Evolutionary conservation across 2,329 filamentous ascomycete species (phyloP).

Genomic region (Xylaria sp.): DNA sequence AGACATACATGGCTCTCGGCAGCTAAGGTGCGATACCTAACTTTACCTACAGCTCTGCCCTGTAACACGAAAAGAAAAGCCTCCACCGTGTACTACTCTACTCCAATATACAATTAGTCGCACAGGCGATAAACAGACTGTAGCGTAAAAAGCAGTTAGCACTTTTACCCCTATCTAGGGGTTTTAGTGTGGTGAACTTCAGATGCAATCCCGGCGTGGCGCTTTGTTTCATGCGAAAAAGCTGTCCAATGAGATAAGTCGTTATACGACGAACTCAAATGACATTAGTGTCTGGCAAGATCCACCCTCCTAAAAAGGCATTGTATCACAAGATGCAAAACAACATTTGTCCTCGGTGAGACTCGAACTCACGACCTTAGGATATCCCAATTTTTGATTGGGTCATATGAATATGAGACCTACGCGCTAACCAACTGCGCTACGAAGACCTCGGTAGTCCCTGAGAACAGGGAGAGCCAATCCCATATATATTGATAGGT

Average conservation of each 20-base stretch:
- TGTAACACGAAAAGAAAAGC: no score
- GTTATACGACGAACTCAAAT: neutral
- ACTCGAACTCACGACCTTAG: constrained; percentile 64
- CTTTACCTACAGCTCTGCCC: no score
- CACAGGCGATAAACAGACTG: neutral
- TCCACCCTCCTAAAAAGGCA: neutral
- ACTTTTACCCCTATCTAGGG: neutral
- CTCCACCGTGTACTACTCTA: no score
- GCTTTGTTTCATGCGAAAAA: neutral
- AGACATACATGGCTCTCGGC: no score
- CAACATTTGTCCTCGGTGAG: constrained; percentile 55
- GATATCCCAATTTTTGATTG: constrained; percentile 45
- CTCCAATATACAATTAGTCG: no score
- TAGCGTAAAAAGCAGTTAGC: neutral
- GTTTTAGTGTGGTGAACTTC: no score
- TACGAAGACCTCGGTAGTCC: constrained; percentile 54
- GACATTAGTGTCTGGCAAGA: no score
- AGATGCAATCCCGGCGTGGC: neutral
- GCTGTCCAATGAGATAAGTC: neutral
- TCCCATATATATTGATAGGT: no score
- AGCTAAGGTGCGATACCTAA: no score
- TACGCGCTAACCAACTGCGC: constrained; percentile 58
- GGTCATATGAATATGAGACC: constrained; percentile 53
- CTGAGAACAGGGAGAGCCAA: no score
- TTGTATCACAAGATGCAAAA: neutral